Percentiles rank a stretch among this genome's conserved stretches.
These are phyloP conservation scores for Mycena leptocephala DNA, from an alignment of 768 basidiomycete species.

Conservation along the genomic window DNA sequence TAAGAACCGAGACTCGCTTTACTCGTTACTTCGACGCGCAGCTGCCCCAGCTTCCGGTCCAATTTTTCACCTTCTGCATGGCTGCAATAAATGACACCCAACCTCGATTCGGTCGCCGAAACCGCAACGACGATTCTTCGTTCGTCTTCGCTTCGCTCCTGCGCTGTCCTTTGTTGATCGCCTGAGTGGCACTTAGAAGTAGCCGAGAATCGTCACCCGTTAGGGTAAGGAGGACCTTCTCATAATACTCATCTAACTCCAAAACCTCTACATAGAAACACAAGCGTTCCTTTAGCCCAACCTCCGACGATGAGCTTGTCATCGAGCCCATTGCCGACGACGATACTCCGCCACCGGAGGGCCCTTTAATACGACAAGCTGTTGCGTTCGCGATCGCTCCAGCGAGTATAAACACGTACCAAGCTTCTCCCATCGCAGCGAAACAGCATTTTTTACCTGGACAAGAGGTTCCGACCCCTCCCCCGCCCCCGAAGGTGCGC, in stretches of 20 bases:
- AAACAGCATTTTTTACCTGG: slow-evolving; percentile 67
- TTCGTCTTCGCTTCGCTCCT: slow-evolving; percentile 38
- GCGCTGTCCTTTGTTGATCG: background rate
- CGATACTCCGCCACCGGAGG: slow-evolving; percentile 65
- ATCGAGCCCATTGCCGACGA: slow-evolving; percentile 58
- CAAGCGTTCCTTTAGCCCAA: slow-evolving; percentile 68
- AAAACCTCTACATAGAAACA: slow-evolving; percentile 51
- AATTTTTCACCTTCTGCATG: background rate
- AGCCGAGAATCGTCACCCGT: slow-evolving; percentile 72
- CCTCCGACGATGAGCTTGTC: slow-evolving; percentile 66
- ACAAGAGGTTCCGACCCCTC: slow-evolving; percentile 53
- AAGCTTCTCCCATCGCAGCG: slow-evolving; percentile 49
- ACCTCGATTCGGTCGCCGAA: slow-evolving; percentile 54
- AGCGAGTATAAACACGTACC: slow-evolving; percentile 58
- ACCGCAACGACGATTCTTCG: slow-evolving; percentile 57
- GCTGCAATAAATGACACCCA: background rate
- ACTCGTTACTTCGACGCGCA: background rate
- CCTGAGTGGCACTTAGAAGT: slow-evolving; percentile 56
- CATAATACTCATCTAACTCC: background rate
- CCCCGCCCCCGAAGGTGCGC: slow-evolving; percentile 40
- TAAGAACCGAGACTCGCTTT: background rate
- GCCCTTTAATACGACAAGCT: slow-evolving; percentile 73
- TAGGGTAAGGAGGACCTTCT: slow-evolving; percentile 53
- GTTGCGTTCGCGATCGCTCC: slow-evolving; percentile 63
- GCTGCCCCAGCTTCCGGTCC: background rate